Evolutionary conservation across 768 basidiomycete species (phyloP), one percentile per base, ranked within the genome.

Genomic region (Mycena galopus): DNA sequence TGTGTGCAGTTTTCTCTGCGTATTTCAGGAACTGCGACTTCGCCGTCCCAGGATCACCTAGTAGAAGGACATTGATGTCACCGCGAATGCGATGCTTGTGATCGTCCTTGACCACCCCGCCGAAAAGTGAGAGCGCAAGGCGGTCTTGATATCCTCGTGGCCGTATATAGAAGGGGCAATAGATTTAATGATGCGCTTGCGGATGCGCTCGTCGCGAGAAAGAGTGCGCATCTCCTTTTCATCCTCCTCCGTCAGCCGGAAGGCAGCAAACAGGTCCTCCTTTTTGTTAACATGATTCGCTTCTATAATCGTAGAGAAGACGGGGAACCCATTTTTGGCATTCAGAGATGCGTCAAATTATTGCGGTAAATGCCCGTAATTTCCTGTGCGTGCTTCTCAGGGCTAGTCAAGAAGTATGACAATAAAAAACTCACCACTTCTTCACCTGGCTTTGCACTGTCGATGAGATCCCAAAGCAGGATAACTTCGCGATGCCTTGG

Each of bases 11-110:
- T 87, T 99, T 99, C 82, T 99, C 98, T 37, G 96, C 96, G 77
- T 99, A 99, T 83, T 99, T 99, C 77, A 99, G 87, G 88, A 99
- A 96, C 80, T 99, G 98, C 0, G 97, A 99, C 82, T 99, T 99
- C 70, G 98, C 98, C 11, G 98, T 99, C 78, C 98, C 98, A 9
- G 98, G 98, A 82, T 99, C 98, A 68, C 98, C 98, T 23, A 99
- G 91, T 4, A 99, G 86, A 42, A 99, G 92, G 11, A 99, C 88
- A 79, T 99, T 99, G 82, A 99, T 99, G 79, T 99, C 98, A 19
- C 98, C 98, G 82, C 98, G 93, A 76, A 99, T 96, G 47, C 94
- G 90, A 81, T 95, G 95, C 82, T 99, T 99, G 79, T 95, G 91
- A 78, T 98, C 97, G 79, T 99, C 96, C 82, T 99, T 99, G 3